These are phyloP conservation scores for Phytophthora cactorum DNA, from an alignment of 352 stramenopile species.

Conservation along the genomic window DNA sequence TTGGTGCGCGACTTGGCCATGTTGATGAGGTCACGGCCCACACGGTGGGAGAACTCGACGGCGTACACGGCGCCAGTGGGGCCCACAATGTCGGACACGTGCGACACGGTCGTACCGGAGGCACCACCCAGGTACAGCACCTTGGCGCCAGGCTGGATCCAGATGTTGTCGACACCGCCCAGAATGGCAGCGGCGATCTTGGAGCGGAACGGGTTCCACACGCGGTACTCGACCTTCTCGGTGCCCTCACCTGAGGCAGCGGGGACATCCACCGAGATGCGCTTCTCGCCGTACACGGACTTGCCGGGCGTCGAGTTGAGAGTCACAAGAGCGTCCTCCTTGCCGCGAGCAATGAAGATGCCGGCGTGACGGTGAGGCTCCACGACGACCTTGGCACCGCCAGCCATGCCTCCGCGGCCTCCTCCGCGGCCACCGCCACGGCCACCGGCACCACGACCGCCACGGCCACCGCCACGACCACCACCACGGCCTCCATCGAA, in stretches of 20 bases:
- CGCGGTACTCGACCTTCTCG: constrained; percentile 99
- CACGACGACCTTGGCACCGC: constrained; percentile 96
- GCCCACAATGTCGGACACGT: constrained; percentile 99
- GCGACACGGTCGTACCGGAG: constrained; percentile 98
- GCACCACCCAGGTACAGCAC: constrained; percentile 99
- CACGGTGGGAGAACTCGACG: constrained; percentile 99
- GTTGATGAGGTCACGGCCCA: constrained; percentile 98
- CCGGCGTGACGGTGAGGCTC: constrained; percentile 98
- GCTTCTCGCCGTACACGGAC: constrained; percentile 99
- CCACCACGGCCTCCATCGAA: constrained; percentile 44
- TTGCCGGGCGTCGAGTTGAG: constrained; percentile 99
- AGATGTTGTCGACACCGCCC: constrained; percentile 99
- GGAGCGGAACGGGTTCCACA: constrained; percentile 99
- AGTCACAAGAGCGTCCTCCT: constrained; percentile 99
- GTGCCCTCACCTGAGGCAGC: constrained; percentile 88
- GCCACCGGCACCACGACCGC: constrained; percentile 47
- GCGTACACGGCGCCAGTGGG: constrained; percentile 97
- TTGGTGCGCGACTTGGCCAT: constrained; percentile 99
- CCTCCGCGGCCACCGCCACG: constrained; percentile 58
- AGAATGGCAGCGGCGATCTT: constrained; percentile 99
- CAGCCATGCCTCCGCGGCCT: constrained; percentile 92
- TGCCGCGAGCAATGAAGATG: constrained; percentile 98
- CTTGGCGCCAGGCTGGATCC: constrained; percentile 97
- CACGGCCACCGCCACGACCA: constrained; percentile 51
- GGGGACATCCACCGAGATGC: constrained; percentile 97